Conservation (phyloP, 306 rosid species). For the Ormosia emarginata region DNA sequence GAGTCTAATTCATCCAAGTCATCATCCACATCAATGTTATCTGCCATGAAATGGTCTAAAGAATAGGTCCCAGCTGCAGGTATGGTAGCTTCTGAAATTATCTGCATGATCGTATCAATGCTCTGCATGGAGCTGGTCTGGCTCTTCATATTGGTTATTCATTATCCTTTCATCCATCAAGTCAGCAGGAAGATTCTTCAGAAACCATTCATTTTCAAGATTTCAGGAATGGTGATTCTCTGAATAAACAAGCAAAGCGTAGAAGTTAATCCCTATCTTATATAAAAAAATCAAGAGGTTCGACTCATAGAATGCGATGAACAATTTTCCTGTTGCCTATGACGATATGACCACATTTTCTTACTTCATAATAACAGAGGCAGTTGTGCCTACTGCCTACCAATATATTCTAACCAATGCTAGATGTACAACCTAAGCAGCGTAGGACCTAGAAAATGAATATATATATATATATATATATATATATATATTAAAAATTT, state of each 20-base stretch:
- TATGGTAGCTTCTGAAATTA: conserved; percentile 86
- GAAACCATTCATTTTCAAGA: conserved; percentile 78
- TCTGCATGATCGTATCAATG: conserved; percentile 77
- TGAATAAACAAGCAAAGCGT: conserved; percentile 19
- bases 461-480: not conserved
- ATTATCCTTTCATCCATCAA: conserved; percentile 60
- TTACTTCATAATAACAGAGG: not conserved
- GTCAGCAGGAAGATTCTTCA: conserved; percentile 81
- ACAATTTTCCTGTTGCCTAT: not conserved
- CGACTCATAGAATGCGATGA: not conserved
- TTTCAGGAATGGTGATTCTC: conserved; percentile 85
- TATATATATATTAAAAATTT: not conserved
- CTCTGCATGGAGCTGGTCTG: conserved; percentile 97
- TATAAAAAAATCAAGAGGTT: not conserved
- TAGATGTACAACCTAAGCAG: not conserved
- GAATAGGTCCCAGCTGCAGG: conserved; percentile 68
- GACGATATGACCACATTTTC: not conserved
- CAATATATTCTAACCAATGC: not conserved
- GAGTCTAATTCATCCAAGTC: conserved; percentile 76
- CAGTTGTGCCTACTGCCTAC: not conserved
- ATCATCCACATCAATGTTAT: conserved; percentile 60
- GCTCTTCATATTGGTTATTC: conserved; percentile 69
- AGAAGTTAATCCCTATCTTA: not conserved
- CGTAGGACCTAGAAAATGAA: not conserved
- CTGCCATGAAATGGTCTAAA: conserved; percentile 43